Evolutionary conservation across 2,329 filamentous ascomycete genomes (phyloP).

Genomic region (Didymella sp.): DNA sequence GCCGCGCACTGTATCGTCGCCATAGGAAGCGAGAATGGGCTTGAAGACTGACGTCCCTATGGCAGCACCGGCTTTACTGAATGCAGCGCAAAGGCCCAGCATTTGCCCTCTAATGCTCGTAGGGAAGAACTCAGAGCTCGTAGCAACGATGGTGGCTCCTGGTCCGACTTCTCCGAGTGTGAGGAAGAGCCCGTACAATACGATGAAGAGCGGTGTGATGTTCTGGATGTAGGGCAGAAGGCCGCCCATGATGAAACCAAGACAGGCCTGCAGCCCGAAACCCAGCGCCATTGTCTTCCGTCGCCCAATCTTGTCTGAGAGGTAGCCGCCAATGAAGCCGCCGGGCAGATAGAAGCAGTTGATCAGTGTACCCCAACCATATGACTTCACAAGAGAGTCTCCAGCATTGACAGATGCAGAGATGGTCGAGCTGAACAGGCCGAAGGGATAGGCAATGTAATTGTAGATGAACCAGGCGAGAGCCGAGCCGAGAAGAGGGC

Average conservation of each 20-base stretch:
- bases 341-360: slow-evolving; percentile 40
- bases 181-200: slow-evolving; percentile 39
- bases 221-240: slow-evolving; percentile 38
- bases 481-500: slow-evolving; percentile 58
- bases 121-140: slow-evolving; percentile 35
- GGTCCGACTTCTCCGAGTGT: slow-evolving; percentile 38
- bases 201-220: slow-evolving; percentile 40
- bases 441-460: slow-evolving; percentile 63
- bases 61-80: slow-evolving; percentile 38
- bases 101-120: slow-evolving; percentile 38
- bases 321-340: slow-evolving; percentile 37
- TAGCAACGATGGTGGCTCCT: slow-evolving; percentile 27
- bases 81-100: slow-evolving; percentile 34
- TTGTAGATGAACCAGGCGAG: slow-evolving; percentile 63
- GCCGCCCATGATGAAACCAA: slow-evolving; percentile 38
- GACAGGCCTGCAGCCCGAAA: slow-evolving; percentile 31
- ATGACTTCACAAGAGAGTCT: slow-evolving; percentile 30
- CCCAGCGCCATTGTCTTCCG: slow-evolving; percentile 35
- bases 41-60: slow-evolving; percentile 35
- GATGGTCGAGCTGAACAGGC: slow-evolving; percentile 63
- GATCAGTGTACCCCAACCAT: slow-evolving; percentile 30
- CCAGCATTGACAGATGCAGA: slow-evolving; percentile 33
- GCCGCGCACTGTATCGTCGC: slow-evolving; percentile 28
- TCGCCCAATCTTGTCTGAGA: slow-evolving; percentile 36
- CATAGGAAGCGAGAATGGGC: slow-evolving; percentile 35